These are phyloP conservation scores for barrel medic (Medicago truncatula) DNA, from an alignment of 306 rosid genomes.

Conservation along the genomic window MtrunA17r5.0-ANR NC_053046.1:30588001-30588500, in stretches of 20 bases:
- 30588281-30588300: background rate
- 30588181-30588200: slow-evolving; percentile 21
- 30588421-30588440: slow-evolving; percentile 43
- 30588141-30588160: slow-evolving; percentile 40
- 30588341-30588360: slow-evolving; percentile 48
- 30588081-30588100: slow-evolving; percentile 19
- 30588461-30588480: slow-evolving; percentile 35
- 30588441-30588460: slow-evolving; percentile 31
- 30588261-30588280: slow-evolving; percentile 25
- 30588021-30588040: background rate
- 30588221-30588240: slow-evolving; percentile 46
- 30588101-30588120: slow-evolving; percentile 33
- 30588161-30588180: slow-evolving; percentile 41
- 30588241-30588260: slow-evolving; percentile 29
- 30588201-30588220: slow-evolving; percentile 36
- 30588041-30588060: background rate
- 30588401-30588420: slow-evolving; percentile 41
- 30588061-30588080: slow-evolving; percentile 24
- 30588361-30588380: slow-evolving; percentile 51
- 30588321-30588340: slow-evolving; percentile 53
- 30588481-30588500: slow-evolving; percentile 5
- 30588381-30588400: slow-evolving; percentile 51
- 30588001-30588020: slow-evolving; percentile 4
- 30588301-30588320: slow-evolving; percentile 17
- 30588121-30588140: slow-evolving; percentile 22